Evolutionary conservation across 2,329 filamentous ascomycete species (phyloP), one percentile per base, ranked within the genome.

Genomic region (Chaetomium sp.): DNA sequence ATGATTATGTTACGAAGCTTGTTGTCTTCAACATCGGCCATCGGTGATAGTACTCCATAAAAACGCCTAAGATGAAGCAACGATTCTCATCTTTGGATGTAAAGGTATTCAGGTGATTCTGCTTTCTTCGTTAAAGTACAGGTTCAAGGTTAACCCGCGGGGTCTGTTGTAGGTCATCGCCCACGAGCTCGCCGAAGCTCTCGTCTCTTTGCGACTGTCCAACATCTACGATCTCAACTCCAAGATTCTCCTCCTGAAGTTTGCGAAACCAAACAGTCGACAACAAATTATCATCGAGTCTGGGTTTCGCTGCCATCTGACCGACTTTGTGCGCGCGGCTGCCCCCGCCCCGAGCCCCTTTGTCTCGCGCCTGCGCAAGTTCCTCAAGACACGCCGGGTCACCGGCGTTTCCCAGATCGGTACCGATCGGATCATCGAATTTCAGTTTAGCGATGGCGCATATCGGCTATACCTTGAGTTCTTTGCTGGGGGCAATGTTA

Each of bases 201-300:
- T 99, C 53, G 82, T 87, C 56, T 83, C 84, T 57, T 79, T 97
- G 59, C 88, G 94, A 61, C 81, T 97, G 50, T 84, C 89, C 60
- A 99, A 99, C 69, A 86, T 96, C 70, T 97, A 99, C 75, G 94
- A 99, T 71, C 83, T 99, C 57, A 95, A 90, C 60, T 91, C 91
- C 62, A 91, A 92, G 68, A 96, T 97, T 67, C 89, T 97, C 68
- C 85, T 97, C 33, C 81, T 99, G 71, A 97, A 96, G 69, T 94
- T 99, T 68, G 85, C 91, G 54, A 95, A 94, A 70, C 90, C 92
- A 44, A 86, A 92, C 67, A 81, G 86, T 63, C 91, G 91, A 71
- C 87, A 94, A 69, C 92, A 97, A 70, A 79, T 99, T 34, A 78
- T 99, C 51, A 84, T 99, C 65, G 94, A 99, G 70, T 94, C 89